Base-by-base conservation (phyloP, 2,329 filamentous ascomycete species). In the Whalleya microplaca region DNA sequence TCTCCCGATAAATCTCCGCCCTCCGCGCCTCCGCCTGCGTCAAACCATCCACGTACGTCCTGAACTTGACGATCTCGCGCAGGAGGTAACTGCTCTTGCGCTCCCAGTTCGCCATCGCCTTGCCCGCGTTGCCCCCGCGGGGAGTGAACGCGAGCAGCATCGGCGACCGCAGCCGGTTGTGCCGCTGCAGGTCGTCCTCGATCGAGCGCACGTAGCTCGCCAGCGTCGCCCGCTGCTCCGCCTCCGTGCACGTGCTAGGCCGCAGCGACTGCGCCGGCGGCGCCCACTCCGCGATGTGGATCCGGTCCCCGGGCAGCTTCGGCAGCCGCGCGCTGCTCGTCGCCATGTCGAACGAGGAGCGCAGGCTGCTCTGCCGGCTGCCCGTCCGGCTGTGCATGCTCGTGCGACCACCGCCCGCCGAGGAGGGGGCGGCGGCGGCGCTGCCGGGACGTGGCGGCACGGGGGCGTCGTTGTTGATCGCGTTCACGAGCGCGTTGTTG, bases 81-180 rank as follows among this genome's bases (percentile, higher is more conserved):
- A 98, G 81, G 41, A 99, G 78, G 71, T 98, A 96, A 27, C 91
- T 88, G 53, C 91, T 96, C 78, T 98, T 98, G 69, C 90, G 87
- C 78, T 99, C 93, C 94, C 95, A 99, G 74, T 99, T 99, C 19
- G 88, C 83, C 90, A 98, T 94, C 16, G 94, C 92, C 74, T 90
- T 93, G 60, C 79, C 80, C 16, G 88, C 84, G 68, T 98, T 98
- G 40, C 85, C 82, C 59, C 94, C 89, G 27, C 92, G 85, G 2
- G 92, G 90, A 14, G 91, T 92, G 71, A 96, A 98, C 8, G 95
- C 92, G 52, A 96, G 82, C 53, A 93, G 82, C 89, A 98, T 95
- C 2, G 92, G 88, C 55, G 86, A 86, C 64, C 95, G 87, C 63
- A 98, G 80, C 71, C 93, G 89, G 69, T 98, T 97, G 75, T 99